Evolutionary conservation across 345 rosid genomes (phyloP).

Genomic region (Salix dunnii): DNA sequence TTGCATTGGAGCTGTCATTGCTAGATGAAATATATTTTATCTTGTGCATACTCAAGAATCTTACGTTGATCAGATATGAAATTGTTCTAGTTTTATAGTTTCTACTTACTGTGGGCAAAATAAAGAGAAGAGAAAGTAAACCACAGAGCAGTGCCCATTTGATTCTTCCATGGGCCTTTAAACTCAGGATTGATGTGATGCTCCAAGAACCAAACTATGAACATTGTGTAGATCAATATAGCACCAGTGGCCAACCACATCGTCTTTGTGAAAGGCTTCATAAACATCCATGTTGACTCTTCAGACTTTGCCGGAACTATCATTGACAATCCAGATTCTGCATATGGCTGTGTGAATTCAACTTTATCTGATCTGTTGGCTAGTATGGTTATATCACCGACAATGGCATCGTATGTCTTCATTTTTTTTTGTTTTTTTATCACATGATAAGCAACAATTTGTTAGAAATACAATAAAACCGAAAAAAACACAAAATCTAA

Average conservation of each 20-base stretch:
- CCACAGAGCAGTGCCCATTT: conserved; percentile 40
- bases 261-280: conserved; percentile 46
- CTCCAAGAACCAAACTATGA: conserved; percentile 50
- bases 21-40: neutral
- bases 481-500: no score
- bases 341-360: conserved; percentile 50
- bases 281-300: conserved; percentile 40
- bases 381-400: conserved; percentile 55
- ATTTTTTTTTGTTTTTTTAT: no score
- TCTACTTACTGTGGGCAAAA: conserved; percentile 54
- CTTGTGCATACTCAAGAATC: neutral
- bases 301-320: conserved; percentile 28
- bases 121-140: conserved; percentile 55
- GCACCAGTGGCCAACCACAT: conserved; percentile 49
- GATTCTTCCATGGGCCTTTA: conserved; percentile 31
- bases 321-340: conserved; percentile 53
- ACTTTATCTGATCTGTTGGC: conserved; percentile 30
- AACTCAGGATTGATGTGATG: conserved; percentile 37
- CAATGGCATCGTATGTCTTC: conserved; percentile 41
- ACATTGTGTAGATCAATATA: conserved; percentile 40
- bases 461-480: no score
- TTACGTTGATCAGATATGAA: no score
- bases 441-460: no score
- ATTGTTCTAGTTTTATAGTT: neutral
- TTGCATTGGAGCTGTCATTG: neutral